A percentile compares a stretch with the other conserved stretches of the same genome.
These are phyloP conservation scores for Sclerotinia minor DNA, from an alignment of 2,329 filamentous ascomycete species.

Conservation along the genomic window DNA sequence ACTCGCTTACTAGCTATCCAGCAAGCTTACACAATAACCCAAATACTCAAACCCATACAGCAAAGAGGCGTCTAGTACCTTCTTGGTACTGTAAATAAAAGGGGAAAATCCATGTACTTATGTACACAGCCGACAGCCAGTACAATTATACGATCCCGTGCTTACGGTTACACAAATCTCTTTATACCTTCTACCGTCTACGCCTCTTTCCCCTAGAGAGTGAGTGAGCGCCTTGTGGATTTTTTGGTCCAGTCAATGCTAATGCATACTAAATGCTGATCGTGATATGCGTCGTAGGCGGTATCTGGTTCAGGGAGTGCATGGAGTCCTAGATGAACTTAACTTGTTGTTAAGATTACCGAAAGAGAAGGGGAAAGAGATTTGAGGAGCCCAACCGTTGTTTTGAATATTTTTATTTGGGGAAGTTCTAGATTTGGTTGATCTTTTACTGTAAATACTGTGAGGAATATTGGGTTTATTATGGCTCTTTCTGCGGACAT, in stretches of 20 bases:
- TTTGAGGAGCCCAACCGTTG: conserved; percentile 4
- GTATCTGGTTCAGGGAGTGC: neutral
- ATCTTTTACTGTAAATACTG: neutral
- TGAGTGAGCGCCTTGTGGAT: neutral
- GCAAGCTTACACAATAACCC: neutral
- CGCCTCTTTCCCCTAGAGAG: neutral
- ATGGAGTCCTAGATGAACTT: neutral
- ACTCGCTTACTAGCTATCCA: neutral
- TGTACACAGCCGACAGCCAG: neutral
- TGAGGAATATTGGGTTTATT: neutral
- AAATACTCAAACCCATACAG: neutral
- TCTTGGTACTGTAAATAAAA: conserved; percentile 3
- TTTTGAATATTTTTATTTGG: neutral
- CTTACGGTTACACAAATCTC: neutral
- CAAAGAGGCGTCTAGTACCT: conserved; percentile 7
- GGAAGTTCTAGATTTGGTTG: neutral
- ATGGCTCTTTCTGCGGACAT: neutral
- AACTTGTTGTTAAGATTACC: neutral
- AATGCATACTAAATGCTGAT: neutral
- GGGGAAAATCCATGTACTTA: neutral
- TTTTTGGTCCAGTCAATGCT: neutral
- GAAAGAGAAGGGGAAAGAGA: neutral
- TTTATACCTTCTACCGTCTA: neutral
- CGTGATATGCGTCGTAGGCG: neutral
- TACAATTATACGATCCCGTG: neutral